Evolutionary conservation across 1,284 basidiomycete genomes (phyloP).

Genomic region (Pascua sp.): DNA sequence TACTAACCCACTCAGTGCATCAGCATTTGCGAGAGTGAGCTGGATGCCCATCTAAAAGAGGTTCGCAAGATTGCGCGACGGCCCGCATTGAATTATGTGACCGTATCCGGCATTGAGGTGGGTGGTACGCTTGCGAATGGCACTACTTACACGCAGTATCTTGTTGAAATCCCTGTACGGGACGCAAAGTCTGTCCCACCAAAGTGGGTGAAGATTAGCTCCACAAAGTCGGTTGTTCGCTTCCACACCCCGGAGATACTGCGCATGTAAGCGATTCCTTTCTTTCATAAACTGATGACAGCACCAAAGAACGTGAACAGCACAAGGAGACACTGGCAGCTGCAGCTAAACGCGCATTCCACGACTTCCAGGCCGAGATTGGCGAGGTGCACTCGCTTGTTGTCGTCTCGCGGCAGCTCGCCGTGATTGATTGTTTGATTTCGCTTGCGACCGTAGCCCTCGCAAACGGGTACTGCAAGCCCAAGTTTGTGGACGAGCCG

Average conservation of each 20-base stretch:
- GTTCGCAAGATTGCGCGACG: conserved; percentile 69
- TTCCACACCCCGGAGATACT: conserved; percentile 76
- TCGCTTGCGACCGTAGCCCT: conserved; percentile 43
- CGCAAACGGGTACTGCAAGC: conserved; percentile 58
- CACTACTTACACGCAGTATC: conserved; percentile 54
- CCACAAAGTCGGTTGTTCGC: conserved; percentile 71
- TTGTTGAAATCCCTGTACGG: conserved; percentile 70
- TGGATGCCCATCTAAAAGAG: conserved; percentile 69
- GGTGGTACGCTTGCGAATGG: conserved; percentile 11
- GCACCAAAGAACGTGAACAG: conserved; percentile 68
- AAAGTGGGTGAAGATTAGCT: conserved; percentile 74
- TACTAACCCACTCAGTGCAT: conserved; percentile 34
- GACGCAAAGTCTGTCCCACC: conserved; percentile 72
- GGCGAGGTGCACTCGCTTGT: conserved; percentile 66
- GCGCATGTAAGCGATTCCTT: conserved; percentile 49
- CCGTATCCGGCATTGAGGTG: conserved; percentile 68
- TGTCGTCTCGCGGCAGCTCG: conserved; percentile 68
- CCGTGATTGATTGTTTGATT: conserved; percentile 56
- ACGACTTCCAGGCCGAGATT: conserved; percentile 66
- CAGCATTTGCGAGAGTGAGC: conserved; percentile 60
- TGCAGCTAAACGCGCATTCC: conserved; percentile 63
- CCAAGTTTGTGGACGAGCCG: conserved; percentile 65
- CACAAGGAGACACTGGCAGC: conserved; percentile 69
- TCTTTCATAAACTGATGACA: conserved; percentile 6
- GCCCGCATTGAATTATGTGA: conserved; percentile 72